These are phyloP conservation scores for Brassica rapa DNA, from an alignment of 345 rosid genomes.

Conservation along the genomic window DNA sequence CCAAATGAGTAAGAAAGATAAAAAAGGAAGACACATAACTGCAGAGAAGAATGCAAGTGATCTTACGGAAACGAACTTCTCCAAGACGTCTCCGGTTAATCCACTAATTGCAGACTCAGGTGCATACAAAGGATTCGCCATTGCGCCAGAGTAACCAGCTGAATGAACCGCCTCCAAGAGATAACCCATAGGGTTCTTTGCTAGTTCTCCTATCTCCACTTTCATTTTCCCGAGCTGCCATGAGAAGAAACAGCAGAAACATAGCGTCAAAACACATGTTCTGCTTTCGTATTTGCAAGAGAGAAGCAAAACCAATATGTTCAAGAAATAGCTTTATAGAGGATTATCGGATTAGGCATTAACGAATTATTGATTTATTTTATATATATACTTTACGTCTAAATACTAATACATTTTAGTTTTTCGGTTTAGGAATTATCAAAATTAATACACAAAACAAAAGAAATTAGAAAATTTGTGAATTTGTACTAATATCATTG, in stretches of 20 bases:
- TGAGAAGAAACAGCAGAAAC: conserved; percentile 7
- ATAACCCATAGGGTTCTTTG: conserved; percentile 72
- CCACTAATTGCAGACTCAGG: conserved; percentile 69
- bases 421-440: no score
- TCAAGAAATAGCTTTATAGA: no score
- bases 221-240: conserved; percentile 72
- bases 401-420: no score
- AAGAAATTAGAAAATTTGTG: no score
- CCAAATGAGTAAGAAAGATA: conserved; percentile 4
- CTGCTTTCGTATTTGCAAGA: background rate
- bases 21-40: background rate
- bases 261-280: background rate
- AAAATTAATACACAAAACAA: no score
- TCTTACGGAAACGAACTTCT: conserved; percentile 80
- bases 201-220: conserved; percentile 61
- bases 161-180: conserved; percentile 88
- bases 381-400: no score
- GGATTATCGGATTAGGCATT: no score
- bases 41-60: background rate
- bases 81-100: conserved; percentile 58
- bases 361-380: no score
- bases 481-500: no score
- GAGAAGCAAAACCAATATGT: background rate
- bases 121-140: conserved; percentile 87
- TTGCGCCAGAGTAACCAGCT: conserved; percentile 77